A percentile compares a stretch with the other conserved stretches of the same genome.
These are phyloP conservation scores for Phytophthora idaei DNA, from an alignment of 352 stramenopile species.

Conservation along the genomic window DNA sequence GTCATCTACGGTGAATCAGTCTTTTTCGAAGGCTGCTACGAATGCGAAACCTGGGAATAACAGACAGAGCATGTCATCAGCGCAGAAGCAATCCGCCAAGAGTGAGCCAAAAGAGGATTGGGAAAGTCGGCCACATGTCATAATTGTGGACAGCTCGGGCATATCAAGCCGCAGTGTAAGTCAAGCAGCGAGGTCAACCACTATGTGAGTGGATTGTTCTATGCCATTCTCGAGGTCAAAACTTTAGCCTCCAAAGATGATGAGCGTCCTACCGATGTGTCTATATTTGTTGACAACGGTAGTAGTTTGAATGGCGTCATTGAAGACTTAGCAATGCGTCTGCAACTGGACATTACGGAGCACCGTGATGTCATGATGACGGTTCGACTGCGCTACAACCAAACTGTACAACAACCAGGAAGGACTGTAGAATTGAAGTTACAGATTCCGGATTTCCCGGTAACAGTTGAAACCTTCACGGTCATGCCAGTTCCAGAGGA, in stretches of 20 bases:
- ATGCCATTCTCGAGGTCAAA: not conserved
- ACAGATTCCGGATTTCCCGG: too few relatives aligned
- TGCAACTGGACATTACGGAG: not conserved
- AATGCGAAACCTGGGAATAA: too few relatives aligned
- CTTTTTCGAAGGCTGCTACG: too few relatives aligned
- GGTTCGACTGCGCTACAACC: too few relatives aligned
- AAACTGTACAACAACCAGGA: too few relatives aligned
- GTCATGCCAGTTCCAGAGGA: not conserved
- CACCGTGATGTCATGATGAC: not conserved
- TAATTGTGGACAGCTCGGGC: not conserved
- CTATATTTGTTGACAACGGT: not conserved
- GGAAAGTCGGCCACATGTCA: not conserved
- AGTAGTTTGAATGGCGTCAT: not conserved
- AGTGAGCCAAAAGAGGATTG: too few relatives aligned
- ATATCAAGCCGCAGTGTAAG: not conserved
- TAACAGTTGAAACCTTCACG: too few relatives aligned
- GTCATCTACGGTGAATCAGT: too few relatives aligned
- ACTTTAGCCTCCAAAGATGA: not conserved
- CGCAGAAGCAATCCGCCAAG: too few relatives aligned
- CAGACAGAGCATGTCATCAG: too few relatives aligned
- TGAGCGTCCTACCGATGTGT: not conserved
- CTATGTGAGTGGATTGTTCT: not conserved
- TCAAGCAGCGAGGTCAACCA: not conserved
- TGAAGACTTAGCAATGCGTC: too few relatives aligned
- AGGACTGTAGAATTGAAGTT: too few relatives aligned